These are phyloP conservation scores for Skeletonema marinoi DNA, from an alignment of 108 stramenopile genomes.

Conservation along the genomic window DNA sequence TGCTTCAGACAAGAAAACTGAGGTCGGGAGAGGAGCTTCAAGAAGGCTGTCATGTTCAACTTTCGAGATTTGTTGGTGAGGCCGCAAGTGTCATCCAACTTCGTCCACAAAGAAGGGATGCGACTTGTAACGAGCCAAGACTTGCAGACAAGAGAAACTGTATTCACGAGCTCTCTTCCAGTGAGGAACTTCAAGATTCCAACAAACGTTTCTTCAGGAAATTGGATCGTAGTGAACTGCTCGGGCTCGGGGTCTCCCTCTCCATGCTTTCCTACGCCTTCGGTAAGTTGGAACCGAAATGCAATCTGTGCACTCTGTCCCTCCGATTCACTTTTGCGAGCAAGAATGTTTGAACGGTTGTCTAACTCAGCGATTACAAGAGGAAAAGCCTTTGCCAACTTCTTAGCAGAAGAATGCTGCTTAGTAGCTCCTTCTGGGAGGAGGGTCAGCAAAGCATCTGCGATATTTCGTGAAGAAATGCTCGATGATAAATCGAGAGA, in stretches of 20 bases:
- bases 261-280: not conserved
- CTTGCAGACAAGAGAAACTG: conserved; percentile 11
- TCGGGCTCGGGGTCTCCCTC: not conserved
- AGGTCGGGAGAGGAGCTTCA: conserved; percentile 7
- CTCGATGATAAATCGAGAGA: not conserved
- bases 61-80: conserved; percentile 8
- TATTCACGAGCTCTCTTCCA: conserved; percentile 15
- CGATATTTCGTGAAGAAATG: not conserved
- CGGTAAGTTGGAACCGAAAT: conserved; percentile 2
- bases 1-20: conserved; percentile 17
- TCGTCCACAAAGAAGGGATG: conserved; percentile 13
- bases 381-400: conserved; percentile 5
- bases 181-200: conserved; percentile 3
- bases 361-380: conserved; percentile 26
- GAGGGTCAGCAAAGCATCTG: conserved; percentile 15
- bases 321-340: conserved; percentile 8
- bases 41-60: conserved; percentile 16
- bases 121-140: conserved; percentile 29
- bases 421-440: conserved; percentile 3
- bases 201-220: conserved; percentile 30
- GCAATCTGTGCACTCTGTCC: conserved; percentile 2
- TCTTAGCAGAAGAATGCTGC: conserved; percentile 20
- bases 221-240: not conserved
- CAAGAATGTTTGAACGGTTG: conserved; percentile 3
- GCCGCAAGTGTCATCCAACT: conserved; percentile 9